Evolutionary conservation across 768 basidiomycete genomes (phyloP), one percentile per base, ranked within the genome.

Genomic region (Hortiboletus flavorubellus): DNA sequence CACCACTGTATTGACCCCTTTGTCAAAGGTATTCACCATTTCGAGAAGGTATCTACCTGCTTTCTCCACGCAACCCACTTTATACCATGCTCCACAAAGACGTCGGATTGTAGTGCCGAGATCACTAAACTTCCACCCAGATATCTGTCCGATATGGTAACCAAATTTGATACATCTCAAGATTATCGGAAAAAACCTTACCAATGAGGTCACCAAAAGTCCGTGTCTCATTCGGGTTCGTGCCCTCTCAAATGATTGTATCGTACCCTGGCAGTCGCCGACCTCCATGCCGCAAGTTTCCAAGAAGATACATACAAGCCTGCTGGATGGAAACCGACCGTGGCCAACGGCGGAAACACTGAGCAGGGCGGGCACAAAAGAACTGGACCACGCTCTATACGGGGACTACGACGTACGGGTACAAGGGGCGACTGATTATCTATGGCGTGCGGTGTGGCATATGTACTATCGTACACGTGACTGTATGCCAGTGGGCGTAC

Each of bases 291-390:
- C 29, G 21, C 12, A 34, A 46, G n/a, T 49, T 37, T 23, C 58
- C 58, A 18, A 52, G 34, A 56, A 56, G 26, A 37, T 41, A 26
- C 54, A 59, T 59, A 16, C 52, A 56, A 18, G 54, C 50, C 54
- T 59, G 46, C 2, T 41, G 12, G n/a, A n/a, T n/a, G n/a, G n/a
- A n/a, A n/a, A n/a, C n/a, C n/a, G n/a, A n/a, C n/a, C n/a, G n/a
- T n/a, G n/a, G n/a, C n/a, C n/a, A n/a, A n/a, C n/a, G n/a, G n/a
- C n/a, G n/a, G n/a, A n/a, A n/a, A n/a, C n/a, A n/a, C n/a, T n/a
- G n/a, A n/a, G n/a, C n/a, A n/a, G n/a, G n/a, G n/a, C n/a, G n/a
- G n/a, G n/a, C n/a, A n/a, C n/a, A n/a, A n/a, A n/a, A n/a, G n/a
- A n/a, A n/a, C n/a, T n/a, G n/a, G n/a, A n/a, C n/a, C n/a, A n/a